A percentile compares a stretch with the other conserved stretches of the same genome.
These are phyloP conservation scores for Chaetoscypha palmicola DNA, from an alignment of 2,329 filamentous ascomycete species.

Conservation along the genomic window DNA sequence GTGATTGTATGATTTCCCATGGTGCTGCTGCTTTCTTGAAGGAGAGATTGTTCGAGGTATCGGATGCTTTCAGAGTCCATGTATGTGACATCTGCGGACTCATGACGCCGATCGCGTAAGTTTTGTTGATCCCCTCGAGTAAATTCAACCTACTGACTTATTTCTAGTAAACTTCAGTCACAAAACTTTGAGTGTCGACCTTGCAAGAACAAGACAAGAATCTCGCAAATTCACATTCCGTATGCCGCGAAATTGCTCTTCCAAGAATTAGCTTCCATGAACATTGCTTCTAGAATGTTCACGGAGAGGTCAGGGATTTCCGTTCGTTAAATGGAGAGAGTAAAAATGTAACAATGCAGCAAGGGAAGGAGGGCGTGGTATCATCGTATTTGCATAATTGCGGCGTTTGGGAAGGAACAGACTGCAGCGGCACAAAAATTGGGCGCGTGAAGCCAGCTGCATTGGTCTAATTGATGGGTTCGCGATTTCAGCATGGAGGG, in stretches of 20 bases:
- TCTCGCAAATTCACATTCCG: slow-evolving; percentile 94
- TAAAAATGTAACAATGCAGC: slow-evolving; percentile 13
- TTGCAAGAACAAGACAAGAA: slow-evolving; percentile 98
- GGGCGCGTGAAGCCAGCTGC: slow-evolving; percentile 5
- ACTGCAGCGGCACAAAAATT: slow-evolving; percentile 11
- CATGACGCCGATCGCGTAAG: slow-evolving; percentile 98
- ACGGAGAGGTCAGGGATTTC: slow-evolving; percentile 74
- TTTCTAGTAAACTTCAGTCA: slow-evolving; percentile 76
- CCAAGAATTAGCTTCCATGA: slow-evolving; percentile 97
- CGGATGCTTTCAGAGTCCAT: slow-evolving; percentile 95
- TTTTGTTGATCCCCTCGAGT: slow-evolving; percentile 29
- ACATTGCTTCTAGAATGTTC: slow-evolving; percentile 96
- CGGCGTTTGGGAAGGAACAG: slow-evolving; percentile 27
- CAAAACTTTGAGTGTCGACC: slow-evolving; percentile 94
- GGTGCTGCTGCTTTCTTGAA: slow-evolving; percentile 95
- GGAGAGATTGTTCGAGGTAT: slow-evolving; percentile 94
- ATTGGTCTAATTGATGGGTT: neutral
- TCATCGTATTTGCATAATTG: slow-evolving; percentile 25
- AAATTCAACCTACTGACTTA: slow-evolving; percentile 31
- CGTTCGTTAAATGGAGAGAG: slow-evolving; percentile 45
- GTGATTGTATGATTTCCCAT: slow-evolving; percentile 99
- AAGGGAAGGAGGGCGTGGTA: slow-evolving; percentile 3
- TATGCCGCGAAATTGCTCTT: slow-evolving; percentile 97
- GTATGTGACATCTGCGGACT: slow-evolving; percentile 97
- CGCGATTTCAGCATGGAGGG: neutral